Evolutionary conservation across 2,329 filamentous ascomycete species (phyloP), one percentile per base, ranked within the genome.

Genomic region (Penicillium sp.): DNA sequence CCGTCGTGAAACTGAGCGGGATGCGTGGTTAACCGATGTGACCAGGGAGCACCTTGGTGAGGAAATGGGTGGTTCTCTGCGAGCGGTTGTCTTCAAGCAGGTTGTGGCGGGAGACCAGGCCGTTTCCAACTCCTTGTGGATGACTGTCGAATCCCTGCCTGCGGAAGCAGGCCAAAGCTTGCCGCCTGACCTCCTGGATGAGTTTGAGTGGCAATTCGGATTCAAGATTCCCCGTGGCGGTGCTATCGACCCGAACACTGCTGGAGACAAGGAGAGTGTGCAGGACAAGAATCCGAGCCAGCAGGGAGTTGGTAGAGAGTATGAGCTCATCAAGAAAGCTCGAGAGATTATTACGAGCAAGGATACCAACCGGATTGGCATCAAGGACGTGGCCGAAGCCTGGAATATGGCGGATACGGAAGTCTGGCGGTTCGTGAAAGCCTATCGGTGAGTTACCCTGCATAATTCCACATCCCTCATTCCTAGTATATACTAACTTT

Each of bases 201-300:
- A 93, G 54, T 73, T 95, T 2, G 85, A 91, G 62, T 97, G 89
- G 89, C 79, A 85, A 56, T 88, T 97, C 64, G 93, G 91, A 44
- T 97, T 97, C 68, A 74, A 77, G 11, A 77, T 96, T 8, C 87
- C 90, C 1, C 75, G 76, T 46, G 52, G 68, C 58, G 41, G 71
- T 67, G 62, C 64, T 29, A 59, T 64, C n/a, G 65, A 71, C 44
- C 55, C 65, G 22, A 68, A 69, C 23, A 63, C 63, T 16, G 62
- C 69, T 22, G 59, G 55, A 7, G 58, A 63, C 29, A 67, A 65
- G 51, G 64, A 69, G 40, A 63, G 62, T 26, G 58, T 64, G 26
- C 67, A 68, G 40, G 61, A 66, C 45, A 58, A 59, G 29, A 71
- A 66, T 11, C 68, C 69, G 3, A 65, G 63, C 47, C 41, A 68